Conservation (phyloP, 306 rosid species). For the Glycine latifolia region DNA sequence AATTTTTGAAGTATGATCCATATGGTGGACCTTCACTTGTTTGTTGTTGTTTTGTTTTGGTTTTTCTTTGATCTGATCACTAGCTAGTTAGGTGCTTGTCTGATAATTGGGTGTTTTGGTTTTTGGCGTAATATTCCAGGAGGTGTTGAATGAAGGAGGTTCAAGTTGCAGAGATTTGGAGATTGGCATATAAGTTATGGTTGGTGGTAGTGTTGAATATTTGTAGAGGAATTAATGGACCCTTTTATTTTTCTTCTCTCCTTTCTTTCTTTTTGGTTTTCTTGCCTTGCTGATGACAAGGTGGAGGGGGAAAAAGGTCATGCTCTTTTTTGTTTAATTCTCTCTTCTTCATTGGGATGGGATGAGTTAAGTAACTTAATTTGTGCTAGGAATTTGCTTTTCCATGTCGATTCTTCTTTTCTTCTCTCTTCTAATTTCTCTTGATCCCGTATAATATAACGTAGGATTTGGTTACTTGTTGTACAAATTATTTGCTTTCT, state of each 20-base stretch:
- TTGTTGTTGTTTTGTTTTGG: neutral
- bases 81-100: neutral
- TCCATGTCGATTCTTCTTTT: slow-evolving; percentile 39
- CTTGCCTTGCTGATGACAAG: slow-evolving; percentile 27
- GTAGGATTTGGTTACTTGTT: slow-evolving; percentile 54
- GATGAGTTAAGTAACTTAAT: neutral
- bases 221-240: slow-evolving; percentile 58
- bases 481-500: slow-evolving; percentile 61
- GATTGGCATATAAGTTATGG: slow-evolving; percentile 54
- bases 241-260: neutral
- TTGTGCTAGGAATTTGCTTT: slow-evolving; percentile 49
- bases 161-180: slow-evolving; percentile 60
- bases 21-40: too few species aligned
- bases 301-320: slow-evolving; percentile 26
- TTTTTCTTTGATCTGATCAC: slow-evolving; percentile 3
- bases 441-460: slow-evolving; percentile 42
- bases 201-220: slow-evolving; percentile 42
- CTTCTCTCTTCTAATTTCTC: slow-evolving; percentile 13
- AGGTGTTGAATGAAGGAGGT: slow-evolving; percentile 62
- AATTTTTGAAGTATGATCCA: too few species aligned
- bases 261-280: slow-evolving; percentile 14
- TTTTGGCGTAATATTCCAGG: slow-evolving; percentile 45
- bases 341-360: neutral
- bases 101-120: neutral
- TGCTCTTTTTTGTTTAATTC: slow-evolving; percentile 15